A percentile compares a stretch with the other conserved stretches of the same genome.
phyloP scores from a whole-genome alignment of 2,329 filamentous ascomycete genomes.

The Septoria linicola region DNA sequence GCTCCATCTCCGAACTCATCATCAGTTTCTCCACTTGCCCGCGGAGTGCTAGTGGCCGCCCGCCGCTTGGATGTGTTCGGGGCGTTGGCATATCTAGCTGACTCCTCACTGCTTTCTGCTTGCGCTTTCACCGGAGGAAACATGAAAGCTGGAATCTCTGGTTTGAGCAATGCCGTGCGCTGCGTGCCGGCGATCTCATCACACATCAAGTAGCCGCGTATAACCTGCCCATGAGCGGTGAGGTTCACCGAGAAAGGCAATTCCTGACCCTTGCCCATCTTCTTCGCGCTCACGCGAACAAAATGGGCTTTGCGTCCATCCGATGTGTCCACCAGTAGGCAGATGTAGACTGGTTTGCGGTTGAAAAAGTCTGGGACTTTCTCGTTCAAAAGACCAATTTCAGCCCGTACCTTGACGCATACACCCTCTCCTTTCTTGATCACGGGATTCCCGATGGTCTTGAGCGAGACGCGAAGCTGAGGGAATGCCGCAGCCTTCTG shows the following conservation, averaged over 20 bases:
- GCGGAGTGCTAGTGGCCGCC: conserved; percentile 14
- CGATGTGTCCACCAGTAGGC: conserved; percentile 70
- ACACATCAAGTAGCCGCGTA: conserved; percentile 73
- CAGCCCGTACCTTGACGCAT: conserved; percentile 62
- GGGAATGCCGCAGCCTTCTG: conserved; percentile 70
- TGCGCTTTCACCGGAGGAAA: conserved; percentile 41
- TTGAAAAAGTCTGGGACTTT: conserved; percentile 62
- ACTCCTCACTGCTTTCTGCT: conserved; percentile 12
- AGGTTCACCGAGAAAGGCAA: conserved; percentile 61
- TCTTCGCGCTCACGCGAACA: conserved; percentile 61
- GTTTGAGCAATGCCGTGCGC: conserved; percentile 53
- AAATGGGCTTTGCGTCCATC: conserved; percentile 70
- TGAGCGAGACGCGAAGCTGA: conserved; percentile 57
- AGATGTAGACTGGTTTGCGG: conserved; percentile 65
- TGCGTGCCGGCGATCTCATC: conserved; percentile 72
- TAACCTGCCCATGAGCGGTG: conserved; percentile 53
- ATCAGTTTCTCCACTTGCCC: conserved; percentile 7
- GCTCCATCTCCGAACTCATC: conserved; percentile 57
- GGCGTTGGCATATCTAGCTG: conserved; percentile 17
- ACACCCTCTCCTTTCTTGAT: conserved; percentile 46
- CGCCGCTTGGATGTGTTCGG: conserved; percentile 32
- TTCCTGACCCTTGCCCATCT: conserved; percentile 61
- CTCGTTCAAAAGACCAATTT: conserved; percentile 70
- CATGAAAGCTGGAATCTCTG: conserved; percentile 47
- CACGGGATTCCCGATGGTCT: conserved; percentile 48